Conservation (phyloP, 176 grass and related monocot species). For the Leersia perrieri region DNA sequence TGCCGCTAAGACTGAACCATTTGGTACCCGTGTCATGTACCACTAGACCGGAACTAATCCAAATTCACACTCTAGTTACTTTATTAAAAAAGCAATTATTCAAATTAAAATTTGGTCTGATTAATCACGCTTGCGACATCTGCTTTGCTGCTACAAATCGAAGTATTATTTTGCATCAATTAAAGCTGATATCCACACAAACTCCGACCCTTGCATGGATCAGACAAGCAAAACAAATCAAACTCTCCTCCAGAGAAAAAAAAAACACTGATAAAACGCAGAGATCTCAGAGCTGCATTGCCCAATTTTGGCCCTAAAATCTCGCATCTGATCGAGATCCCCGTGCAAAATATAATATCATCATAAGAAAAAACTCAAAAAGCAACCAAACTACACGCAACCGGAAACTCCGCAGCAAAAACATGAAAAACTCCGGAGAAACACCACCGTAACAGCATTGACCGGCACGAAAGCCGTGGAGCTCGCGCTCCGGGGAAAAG, state of each 20-base stretch:
- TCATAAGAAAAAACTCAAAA: background rate
- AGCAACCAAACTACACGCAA: slow-evolving; percentile 8
- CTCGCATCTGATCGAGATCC: slow-evolving; percentile 48
- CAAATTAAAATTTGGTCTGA: background rate
- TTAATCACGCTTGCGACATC: background rate
- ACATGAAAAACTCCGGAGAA: background rate
- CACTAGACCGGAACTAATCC: background rate
- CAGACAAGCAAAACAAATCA: slow-evolving; percentile 27
- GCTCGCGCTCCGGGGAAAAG: background rate
- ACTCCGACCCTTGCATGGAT: slow-evolving; percentile 39
- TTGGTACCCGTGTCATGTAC: background rate
- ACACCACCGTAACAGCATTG: background rate
- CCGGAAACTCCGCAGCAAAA: slow-evolving; percentile 16
- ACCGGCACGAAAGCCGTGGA: slow-evolving; percentile 3
- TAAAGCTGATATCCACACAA: slow-evolving; percentile 38
- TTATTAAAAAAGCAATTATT: background rate
- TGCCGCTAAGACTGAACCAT: background rate
- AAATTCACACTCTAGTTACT: background rate
- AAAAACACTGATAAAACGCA: slow-evolving; percentile 26
- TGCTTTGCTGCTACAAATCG: background rate
- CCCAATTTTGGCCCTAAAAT: slow-evolving; percentile 34
- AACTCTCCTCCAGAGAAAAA: slow-evolving; percentile 11
- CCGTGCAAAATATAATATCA: slow-evolving; percentile 27
- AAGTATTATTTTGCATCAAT: background rate
- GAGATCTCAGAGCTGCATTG: slow-evolving; percentile 67